phyloP scores from a whole-genome alignment of 1,284 basidiomycete species.

The Ustilago shanxiensis region DNA sequence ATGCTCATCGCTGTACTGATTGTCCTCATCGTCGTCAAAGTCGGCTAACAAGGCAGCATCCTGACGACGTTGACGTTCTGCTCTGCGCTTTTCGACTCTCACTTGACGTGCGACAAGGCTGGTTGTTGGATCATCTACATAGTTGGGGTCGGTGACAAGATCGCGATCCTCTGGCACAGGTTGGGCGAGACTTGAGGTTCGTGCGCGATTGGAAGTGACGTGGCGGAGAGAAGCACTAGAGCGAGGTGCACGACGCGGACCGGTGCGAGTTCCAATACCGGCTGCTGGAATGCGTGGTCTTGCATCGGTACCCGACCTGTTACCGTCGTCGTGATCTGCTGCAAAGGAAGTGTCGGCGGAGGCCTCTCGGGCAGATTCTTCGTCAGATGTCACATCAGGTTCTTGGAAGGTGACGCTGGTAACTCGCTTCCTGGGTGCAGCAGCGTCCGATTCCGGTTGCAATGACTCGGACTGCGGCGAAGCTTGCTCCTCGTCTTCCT shows the following conservation, averaged over 20 bases:
- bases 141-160: conserved; percentile 25
- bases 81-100: conserved; percentile 43
- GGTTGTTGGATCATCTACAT: conserved; percentile 27
- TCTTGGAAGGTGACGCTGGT: conserved; percentile 30
- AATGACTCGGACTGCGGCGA: not conserved
- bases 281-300: conserved; percentile 50
- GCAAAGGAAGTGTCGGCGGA: not conserved
- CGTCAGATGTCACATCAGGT: conserved; percentile 13
- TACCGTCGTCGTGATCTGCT: not conserved
- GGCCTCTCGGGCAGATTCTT: not conserved
- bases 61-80: conserved; percentile 30
- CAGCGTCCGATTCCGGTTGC: not conserved
- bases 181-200: conserved; percentile 46
- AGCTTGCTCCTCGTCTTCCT: conserved; percentile 23
- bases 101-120: conserved; percentile 52
- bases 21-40: conserved; percentile 34
- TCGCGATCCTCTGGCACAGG: conserved; percentile 55
- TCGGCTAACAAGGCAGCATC: conserved; percentile 42
- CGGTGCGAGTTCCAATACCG: conserved; percentile 55
- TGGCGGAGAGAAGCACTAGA: conserved; percentile 59
- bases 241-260: conserved; percentile 57
- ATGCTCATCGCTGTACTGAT: conserved; percentile 13
- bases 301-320: conserved; percentile 7
- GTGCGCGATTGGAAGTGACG: conserved; percentile 39
- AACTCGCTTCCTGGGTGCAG: conserved; percentile 14